Evolutionary conservation across 331 rosid genomes (phyloP).

Genomic region (Rosa hybrid): DNA sequence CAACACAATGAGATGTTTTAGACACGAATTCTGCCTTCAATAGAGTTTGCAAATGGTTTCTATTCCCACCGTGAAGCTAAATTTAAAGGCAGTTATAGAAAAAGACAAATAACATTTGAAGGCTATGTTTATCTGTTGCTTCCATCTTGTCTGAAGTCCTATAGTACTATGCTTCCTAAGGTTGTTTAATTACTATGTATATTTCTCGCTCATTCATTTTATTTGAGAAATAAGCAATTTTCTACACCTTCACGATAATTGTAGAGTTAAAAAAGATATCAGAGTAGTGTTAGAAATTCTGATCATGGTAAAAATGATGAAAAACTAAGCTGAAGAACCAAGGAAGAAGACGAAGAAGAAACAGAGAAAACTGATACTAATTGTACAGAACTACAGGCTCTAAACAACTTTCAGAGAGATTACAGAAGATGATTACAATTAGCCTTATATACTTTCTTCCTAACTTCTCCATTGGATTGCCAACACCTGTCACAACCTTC

Average conservation of each 20-base stretch:
- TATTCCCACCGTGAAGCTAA: not conserved
- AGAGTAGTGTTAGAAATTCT: not conserved
- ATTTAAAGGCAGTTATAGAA: not conserved
- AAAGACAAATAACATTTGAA: not conserved
- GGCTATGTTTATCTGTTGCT: not conserved
- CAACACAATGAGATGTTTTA: constrained; percentile 10
- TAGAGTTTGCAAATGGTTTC: not conserved
- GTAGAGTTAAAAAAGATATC: not conserved
- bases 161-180: not conserved
- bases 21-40: not conserved
- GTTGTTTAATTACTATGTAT: not conserved
- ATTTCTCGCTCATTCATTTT: too few relatives aligned
- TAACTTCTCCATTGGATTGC: too few relatives aligned
- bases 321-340: not conserved
- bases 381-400: too few relatives aligned
- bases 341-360: too few relatives aligned
- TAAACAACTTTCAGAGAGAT: too few relatives aligned
- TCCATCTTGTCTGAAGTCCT: not conserved
- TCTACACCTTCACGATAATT: too few relatives aligned
- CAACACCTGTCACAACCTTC: too few relatives aligned
- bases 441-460: too few relatives aligned
- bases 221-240: too few relatives aligned
- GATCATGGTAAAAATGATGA: too few relatives aligned
- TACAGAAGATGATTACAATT: too few relatives aligned
- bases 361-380: too few relatives aligned